Evolutionary conservation across 78 protist species (phyloP).

Genomic region (Diacronema lutheri): DNA sequence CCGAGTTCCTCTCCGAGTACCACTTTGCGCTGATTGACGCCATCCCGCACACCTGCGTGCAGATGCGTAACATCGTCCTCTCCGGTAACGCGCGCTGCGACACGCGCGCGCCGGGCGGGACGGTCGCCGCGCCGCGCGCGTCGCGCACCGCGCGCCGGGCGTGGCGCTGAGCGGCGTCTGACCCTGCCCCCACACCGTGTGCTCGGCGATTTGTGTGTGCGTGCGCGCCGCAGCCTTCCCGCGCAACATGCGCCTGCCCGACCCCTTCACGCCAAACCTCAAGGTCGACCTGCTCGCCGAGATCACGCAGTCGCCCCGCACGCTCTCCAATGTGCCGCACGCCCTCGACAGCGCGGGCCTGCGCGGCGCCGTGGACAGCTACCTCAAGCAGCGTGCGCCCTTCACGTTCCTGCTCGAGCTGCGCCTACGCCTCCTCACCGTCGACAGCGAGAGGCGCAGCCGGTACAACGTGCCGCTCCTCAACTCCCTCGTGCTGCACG

Average conservation of each 20-base stretch:
- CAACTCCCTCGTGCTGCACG: conserved; percentile 87
- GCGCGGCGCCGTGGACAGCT: conserved; percentile 61
- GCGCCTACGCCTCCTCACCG: background rate
- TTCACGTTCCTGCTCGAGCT: conserved; percentile 56
- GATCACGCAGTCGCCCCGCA: conserved; percentile 76
- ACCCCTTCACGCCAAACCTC: conserved; percentile 90
- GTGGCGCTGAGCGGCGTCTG: too few species aligned
- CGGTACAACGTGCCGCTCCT: conserved; percentile 79
- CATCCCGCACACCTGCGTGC: conserved; percentile 92
- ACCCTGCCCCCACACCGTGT: too few species aligned
- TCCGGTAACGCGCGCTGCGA: background rate
- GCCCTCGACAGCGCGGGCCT: conserved; percentile 42
- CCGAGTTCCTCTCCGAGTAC: conserved; percentile 95
- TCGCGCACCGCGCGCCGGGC: too few species aligned
- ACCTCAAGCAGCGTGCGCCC: conserved; percentile 63
- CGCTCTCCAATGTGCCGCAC: conserved; percentile 52
- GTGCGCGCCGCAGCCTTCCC: conserved; percentile 83
- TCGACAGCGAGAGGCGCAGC: too few species aligned
- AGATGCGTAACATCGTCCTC: conserved; percentile 91
- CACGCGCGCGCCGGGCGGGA: too few species aligned
- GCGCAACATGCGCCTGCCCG: conserved; percentile 89
- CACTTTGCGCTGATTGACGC: conserved; percentile 90
- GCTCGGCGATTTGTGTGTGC: too few species aligned
- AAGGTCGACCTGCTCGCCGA: conserved; percentile 90
- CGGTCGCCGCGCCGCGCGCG: too few species aligned